Evolutionary conservation across 371 early-diverging fungal genomes (phyloP).

Genomic region (Mucor piriformis): DNA sequence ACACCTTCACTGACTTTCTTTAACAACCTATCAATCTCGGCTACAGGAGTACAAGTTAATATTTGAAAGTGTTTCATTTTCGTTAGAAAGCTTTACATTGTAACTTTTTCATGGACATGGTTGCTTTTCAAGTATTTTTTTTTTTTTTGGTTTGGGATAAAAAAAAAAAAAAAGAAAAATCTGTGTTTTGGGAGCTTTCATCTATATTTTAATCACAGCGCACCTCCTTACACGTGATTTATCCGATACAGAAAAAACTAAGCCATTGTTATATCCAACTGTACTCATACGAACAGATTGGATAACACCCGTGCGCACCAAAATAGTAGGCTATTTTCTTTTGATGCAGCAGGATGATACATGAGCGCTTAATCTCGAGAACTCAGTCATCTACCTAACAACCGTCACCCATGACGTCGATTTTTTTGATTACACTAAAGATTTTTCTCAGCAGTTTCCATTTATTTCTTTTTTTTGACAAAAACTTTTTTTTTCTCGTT

Average conservation of each 20-base stretch:
- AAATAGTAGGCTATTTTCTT: no score
- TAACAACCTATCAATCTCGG: conserved; percentile 76
- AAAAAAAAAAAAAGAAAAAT: neutral
- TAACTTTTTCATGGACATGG: conserved; percentile 30
- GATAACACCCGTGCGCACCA: no score
- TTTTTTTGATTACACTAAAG: no score
- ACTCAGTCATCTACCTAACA: no score
- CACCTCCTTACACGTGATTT: conserved; percentile 4
- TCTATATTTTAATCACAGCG: neutral
- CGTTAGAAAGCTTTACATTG: conserved; percentile 8
- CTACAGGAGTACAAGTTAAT: conserved; percentile 12
- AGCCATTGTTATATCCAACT: no score
- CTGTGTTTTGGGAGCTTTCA: neutral
- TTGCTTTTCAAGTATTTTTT: neutral
- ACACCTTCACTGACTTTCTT: conserved; percentile 97
- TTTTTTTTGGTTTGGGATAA: neutral
- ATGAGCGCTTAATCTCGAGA: no score
- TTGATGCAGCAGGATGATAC: no score
- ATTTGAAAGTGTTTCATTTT: neutral
- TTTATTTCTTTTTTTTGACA: neutral
- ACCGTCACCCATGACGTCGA: no score
- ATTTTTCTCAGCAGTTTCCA: neutral
- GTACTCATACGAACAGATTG: no score
- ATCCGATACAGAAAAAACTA: no score
- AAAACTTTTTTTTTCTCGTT: neutral